A percentile compares a stretch with the other conserved stretches of the same genome.
Evolutionary conservation across 306 rosid genomes (phyloP).

Genomic region (Malus sylvestris): DNA sequence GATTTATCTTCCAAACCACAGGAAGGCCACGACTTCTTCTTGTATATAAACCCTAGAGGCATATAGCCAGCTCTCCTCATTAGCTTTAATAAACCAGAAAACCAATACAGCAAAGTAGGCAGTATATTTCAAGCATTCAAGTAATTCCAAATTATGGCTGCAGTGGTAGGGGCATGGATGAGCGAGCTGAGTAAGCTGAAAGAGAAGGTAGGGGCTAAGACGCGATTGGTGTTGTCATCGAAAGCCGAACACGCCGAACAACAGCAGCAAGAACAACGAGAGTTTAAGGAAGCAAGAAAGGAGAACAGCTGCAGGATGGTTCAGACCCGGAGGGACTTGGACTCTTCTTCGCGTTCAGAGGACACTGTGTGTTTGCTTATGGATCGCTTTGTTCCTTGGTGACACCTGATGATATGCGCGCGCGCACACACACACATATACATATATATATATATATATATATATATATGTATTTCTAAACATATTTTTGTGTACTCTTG

Average conservation of each 20-base stretch:
- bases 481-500: neutral
- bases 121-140: neutral
- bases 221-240: constrained; percentile 10
- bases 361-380: constrained; percentile 62
- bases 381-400: constrained; percentile 84
- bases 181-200: constrained; percentile 53
- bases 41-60: constrained; percentile 15
- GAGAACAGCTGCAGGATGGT: neutral
- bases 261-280: neutral
- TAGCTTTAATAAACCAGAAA: neutral
- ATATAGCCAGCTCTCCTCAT: neutral
- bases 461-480: neutral
- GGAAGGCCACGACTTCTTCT: neutral
- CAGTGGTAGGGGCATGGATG: constrained; percentile 54
- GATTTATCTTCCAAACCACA: neutral
- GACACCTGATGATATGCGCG: neutral
- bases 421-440: too few species aligned
- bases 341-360: constrained; percentile 47
- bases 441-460: neutral
- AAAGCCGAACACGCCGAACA: constrained; percentile 23
- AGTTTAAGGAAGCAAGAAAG: neutral
- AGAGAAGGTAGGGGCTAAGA: constrained; percentile 38
- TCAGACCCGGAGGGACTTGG: neutral
- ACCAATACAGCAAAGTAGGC: neutral
- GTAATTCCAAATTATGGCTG: constrained; percentile 36